Conservation (phyloP, 2,329 filamentous ascomycete genomes). For the Trichoderma atroviride region DNA sequence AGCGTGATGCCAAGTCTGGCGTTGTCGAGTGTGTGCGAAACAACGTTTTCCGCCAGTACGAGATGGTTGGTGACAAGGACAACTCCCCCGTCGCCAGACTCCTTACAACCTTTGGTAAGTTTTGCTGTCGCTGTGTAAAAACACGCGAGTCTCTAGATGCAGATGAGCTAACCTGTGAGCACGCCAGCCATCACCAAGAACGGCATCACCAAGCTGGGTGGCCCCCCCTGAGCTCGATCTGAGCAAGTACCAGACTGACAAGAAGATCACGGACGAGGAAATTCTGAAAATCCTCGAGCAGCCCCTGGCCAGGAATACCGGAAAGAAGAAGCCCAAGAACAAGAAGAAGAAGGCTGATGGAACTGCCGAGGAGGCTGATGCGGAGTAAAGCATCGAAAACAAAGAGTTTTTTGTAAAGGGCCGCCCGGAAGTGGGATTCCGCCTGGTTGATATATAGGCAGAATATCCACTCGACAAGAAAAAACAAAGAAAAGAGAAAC, state of each 20-base stretch:
- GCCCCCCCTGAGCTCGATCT: conserved; percentile 77
- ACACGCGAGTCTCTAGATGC: background rate
- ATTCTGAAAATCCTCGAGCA: conserved; percentile 92
- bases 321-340: conserved; percentile 91
- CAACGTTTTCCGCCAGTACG: conserved; percentile 92
- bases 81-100: conserved; percentile 80
- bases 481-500: background rate
- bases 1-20: conserved; percentile 92
- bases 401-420: conserved; percentile 7
- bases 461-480: conserved; percentile 8
- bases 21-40: conserved; percentile 94
- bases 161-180: conserved; percentile 14
- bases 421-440: conserved; percentile 3
- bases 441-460: conserved; percentile 20
- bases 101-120: conserved; percentile 90
- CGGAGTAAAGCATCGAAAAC: conserved; percentile 26
- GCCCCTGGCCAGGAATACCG: conserved; percentile 82
- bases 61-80: conserved; percentile 94
- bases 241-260: conserved; percentile 86
- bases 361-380: conserved; percentile 36
- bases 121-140: conserved; percentile 23
- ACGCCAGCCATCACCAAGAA: conserved; percentile 91
- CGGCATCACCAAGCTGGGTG: conserved; percentile 83
- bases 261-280: conserved; percentile 97
- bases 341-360: conserved; percentile 62